Conservation (phyloP, 1,284 basidiomycete species). For the Heterobasidion occidentale region DNA sequence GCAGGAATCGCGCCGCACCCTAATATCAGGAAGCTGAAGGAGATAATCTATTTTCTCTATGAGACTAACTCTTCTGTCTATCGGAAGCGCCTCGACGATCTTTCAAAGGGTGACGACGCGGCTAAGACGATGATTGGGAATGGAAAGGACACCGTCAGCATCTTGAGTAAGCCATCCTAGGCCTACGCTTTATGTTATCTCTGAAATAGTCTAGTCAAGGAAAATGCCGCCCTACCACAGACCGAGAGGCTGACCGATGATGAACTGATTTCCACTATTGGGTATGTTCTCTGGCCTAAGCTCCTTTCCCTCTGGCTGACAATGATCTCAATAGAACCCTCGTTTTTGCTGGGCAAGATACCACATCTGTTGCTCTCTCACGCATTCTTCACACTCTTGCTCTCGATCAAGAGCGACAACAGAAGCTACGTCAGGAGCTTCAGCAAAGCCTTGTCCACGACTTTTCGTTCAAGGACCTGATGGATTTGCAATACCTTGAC, state of each 20-base stretch:
- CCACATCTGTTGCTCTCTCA: slow-evolving; percentile 11
- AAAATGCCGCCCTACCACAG: not conserved
- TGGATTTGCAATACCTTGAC: slow-evolving; percentile 10
- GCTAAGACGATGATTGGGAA: slow-evolving; percentile 22
- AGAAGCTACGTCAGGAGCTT: slow-evolving; percentile 12
- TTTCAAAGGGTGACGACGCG: slow-evolving; percentile 24
- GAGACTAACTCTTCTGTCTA: slow-evolving; percentile 26
- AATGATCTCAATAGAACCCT: slow-evolving; percentile 7
- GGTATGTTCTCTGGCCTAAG: not conserved
- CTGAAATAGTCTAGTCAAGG: not conserved
- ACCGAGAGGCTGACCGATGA: not conserved
- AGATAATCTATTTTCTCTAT: slow-evolving; percentile 28
- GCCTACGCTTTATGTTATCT: not conserved
- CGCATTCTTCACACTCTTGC: slow-evolving; percentile 15
- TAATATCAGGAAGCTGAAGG: slow-evolving; percentile 20
- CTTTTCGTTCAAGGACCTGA: slow-evolving; percentile 7
- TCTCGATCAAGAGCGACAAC: slow-evolving; percentile 11
- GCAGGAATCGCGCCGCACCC: slow-evolving; percentile 23
- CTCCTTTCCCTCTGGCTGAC: not conserved
- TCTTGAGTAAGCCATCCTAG: slow-evolving; percentile 25
- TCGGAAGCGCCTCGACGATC: slow-evolving; percentile 24
- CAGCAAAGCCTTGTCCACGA: slow-evolving; percentile 4
- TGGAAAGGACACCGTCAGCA: slow-evolving; percentile 39
- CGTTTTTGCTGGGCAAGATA: slow-evolving; percentile 15
- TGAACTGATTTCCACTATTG: not conserved